Percentiles rank a stretch among this genome's conserved stretches.
phyloP scores from a whole-genome alignment of 2,329 filamentous ascomycete species.

The Albophoma yamanashiensis region DNA sequence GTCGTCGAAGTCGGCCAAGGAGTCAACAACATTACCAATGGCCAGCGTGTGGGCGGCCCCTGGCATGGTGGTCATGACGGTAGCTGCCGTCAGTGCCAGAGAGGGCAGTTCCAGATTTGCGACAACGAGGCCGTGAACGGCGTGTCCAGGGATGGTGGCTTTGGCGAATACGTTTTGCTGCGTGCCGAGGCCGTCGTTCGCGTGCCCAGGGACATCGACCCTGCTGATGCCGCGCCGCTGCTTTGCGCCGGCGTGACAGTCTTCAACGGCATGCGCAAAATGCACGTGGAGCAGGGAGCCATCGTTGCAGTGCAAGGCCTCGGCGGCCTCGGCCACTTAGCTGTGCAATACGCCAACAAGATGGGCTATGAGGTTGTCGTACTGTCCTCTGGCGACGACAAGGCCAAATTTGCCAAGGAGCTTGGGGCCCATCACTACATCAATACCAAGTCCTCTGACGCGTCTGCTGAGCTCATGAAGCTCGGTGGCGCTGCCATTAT shows the following conservation, averaged over 20 bases:
- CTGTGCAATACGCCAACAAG: slow-evolving; percentile 62
- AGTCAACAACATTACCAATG: slow-evolving; percentile 46
- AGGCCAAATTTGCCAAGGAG: slow-evolving; percentile 52
- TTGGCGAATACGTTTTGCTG: slow-evolving; percentile 51
- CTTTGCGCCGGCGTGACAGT: slow-evolving; percentile 57
- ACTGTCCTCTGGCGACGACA: slow-evolving; percentile 53
- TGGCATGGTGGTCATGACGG: slow-evolving; percentile 44
- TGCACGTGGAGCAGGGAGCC: slow-evolving; percentile 39
- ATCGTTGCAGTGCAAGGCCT: slow-evolving; percentile 55
- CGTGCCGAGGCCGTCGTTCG: slow-evolving; percentile 49
- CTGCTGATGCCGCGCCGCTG: slow-evolving; percentile 44
- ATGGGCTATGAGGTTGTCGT: slow-evolving; percentile 69
- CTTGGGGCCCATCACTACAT: slow-evolving; percentile 34
- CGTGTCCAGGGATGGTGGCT: slow-evolving; percentile 55
- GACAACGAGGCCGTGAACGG: slow-evolving; percentile 53
- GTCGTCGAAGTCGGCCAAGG: slow-evolving; percentile 47
- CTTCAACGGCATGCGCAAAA: slow-evolving; percentile 48
- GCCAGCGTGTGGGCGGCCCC: slow-evolving; percentile 49
- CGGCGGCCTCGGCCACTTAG: slow-evolving; percentile 67
- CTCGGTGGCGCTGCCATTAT: slow-evolving; percentile 53
- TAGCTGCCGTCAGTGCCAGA: slow-evolving; percentile 51
- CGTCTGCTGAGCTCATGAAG: slow-evolving; percentile 34
- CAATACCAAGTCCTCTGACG: slow-evolving; percentile 40
- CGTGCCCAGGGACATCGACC: slow-evolving; percentile 40
- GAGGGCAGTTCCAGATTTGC: slow-evolving; percentile 59